These are phyloP conservation scores for Calonectria hongkongensis DNA, from an alignment of 2,329 filamentous ascomycete genomes.

Conservation along the genomic window DNA sequence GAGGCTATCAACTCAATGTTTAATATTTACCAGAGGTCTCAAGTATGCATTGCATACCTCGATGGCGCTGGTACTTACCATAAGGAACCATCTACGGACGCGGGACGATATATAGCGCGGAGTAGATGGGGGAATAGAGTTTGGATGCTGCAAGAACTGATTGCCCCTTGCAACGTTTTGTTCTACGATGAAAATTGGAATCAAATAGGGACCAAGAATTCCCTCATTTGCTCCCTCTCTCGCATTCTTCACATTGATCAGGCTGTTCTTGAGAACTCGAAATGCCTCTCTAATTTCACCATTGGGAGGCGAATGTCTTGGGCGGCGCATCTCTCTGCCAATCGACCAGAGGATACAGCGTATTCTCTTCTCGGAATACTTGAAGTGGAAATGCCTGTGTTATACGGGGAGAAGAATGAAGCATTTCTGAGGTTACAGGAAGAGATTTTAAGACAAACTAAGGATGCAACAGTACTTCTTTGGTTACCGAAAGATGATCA, in stretches of 20 bases:
- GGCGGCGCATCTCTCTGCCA: slow-evolving; percentile 30
- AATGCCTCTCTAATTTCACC: background rate
- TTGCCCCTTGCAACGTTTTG: background rate
- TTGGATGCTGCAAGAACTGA: slow-evolving; percentile 19
- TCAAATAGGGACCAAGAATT: background rate
- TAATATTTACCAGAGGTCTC: background rate
- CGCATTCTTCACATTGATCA: background rate
- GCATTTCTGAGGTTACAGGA: slow-evolving; percentile 54
- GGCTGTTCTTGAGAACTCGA: background rate
- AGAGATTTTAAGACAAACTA: slow-evolving; percentile 33
- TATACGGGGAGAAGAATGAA: slow-evolving; percentile 53
- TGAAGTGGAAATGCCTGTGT: slow-evolving; percentile 53
- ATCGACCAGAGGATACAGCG: slow-evolving; percentile 50
- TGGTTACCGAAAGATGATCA: slow-evolving; percentile 9
- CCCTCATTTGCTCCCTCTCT: background rate
- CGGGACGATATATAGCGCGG: background rate
- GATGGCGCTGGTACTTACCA: background rate
- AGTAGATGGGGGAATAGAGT: background rate
- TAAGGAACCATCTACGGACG: too few relatives aligned
- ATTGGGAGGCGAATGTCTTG: slow-evolving; percentile 26
- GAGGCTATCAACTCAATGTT: slow-evolving; percentile 24
- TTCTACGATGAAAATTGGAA: slow-evolving; percentile 12
- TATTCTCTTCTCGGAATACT: slow-evolving; percentile 58
- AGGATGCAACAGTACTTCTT: slow-evolving; percentile 33
- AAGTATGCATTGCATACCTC: background rate